phyloP scores from a whole-genome alignment of 2,329 filamentous ascomycete species.

The Massarina eburnea region DNA sequence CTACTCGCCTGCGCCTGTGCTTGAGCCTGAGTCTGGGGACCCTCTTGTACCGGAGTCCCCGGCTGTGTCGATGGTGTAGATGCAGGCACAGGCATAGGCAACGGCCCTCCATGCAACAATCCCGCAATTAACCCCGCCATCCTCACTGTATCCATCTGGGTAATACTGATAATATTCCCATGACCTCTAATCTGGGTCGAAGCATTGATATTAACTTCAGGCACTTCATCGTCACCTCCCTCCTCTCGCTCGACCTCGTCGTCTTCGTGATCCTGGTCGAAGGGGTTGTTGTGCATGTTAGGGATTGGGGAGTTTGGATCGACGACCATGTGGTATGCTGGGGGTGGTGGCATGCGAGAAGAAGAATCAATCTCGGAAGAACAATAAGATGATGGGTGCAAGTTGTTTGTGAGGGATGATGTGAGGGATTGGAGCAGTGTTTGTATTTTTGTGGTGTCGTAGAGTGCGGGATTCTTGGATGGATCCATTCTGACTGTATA shows the following conservation, averaged over 20 bases:
- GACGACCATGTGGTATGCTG: conserved; percentile 34
- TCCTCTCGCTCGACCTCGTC: conserved; percentile 11
- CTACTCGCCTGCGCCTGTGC: conserved; percentile 5
- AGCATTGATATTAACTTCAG: conserved; percentile 40
- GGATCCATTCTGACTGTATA: conserved; percentile 17
- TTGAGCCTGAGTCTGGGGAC: too few relatives aligned
- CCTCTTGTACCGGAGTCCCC: too few relatives aligned
- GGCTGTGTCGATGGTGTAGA: too few relatives aligned
- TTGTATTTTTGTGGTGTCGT: conserved; percentile 25
- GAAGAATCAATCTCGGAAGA: too few relatives aligned
- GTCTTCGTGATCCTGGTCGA: conserved; percentile 19
- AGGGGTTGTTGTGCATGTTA: conserved; percentile 20
- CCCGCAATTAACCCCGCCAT: conserved; percentile 29
- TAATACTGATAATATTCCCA: conserved; percentile 37
- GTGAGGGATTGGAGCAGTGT: conserved; percentile 9
- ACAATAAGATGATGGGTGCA: too few relatives aligned
- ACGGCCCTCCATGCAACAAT: conserved; percentile 19
- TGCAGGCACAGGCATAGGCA: too few relatives aligned
- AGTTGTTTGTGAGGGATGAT: neutral
- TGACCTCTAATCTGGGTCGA: conserved; percentile 36
- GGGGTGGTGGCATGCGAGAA: conserved; percentile 27
- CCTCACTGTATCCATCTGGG: conserved; percentile 31
- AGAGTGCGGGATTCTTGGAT: conserved; percentile 17
- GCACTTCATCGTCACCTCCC: conserved; percentile 21
- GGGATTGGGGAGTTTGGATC: conserved; percentile 22